phyloP scores from a whole-genome alignment of 805 yeast genomes.

The Schizosaccharomyces osmophilus region DNA sequence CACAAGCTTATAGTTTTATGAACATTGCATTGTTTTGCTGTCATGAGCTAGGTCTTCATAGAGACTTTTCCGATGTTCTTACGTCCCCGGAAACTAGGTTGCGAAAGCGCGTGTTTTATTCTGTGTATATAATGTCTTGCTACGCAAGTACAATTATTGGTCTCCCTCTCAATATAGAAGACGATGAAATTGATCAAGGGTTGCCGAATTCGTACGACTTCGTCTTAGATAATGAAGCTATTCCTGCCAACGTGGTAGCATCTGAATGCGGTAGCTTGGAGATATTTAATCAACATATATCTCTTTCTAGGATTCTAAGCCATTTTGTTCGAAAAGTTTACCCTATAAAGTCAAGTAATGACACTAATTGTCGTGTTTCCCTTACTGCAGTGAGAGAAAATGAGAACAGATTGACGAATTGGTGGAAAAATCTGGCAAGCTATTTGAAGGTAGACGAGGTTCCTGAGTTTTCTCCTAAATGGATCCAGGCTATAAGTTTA shows the following conservation, averaged over 20 bases:
- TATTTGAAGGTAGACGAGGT: conserved; percentile 15
- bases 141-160: conserved; percentile 75
- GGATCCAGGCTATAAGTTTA: conserved; percentile 1
- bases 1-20: background rate
- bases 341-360: background rate
- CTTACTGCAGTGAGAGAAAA: background rate
- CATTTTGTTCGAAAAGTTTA: background rate
- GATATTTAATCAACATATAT: background rate
- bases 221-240: background rate
- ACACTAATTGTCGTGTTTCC: background rate
- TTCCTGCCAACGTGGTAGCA: background rate
- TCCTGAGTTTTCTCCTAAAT: conserved; percentile 11
- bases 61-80: background rate
- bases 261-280: background rate
- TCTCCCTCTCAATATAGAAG: conserved; percentile 49
- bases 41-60: background rate
- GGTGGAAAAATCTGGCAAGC: background rate
- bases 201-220: conserved; percentile 22
- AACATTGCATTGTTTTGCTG: background rate
- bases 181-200: conserved; percentile 69
- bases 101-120: conserved; percentile 66
- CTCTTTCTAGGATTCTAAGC: background rate
- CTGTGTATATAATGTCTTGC: conserved; percentile 73
- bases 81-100: conserved; percentile 35
- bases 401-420: background rate